These are phyloP conservation scores for Coprinopsis cinerea DNA, from an alignment of 768 basidiomycete species.

Conservation along the genomic window DNA sequence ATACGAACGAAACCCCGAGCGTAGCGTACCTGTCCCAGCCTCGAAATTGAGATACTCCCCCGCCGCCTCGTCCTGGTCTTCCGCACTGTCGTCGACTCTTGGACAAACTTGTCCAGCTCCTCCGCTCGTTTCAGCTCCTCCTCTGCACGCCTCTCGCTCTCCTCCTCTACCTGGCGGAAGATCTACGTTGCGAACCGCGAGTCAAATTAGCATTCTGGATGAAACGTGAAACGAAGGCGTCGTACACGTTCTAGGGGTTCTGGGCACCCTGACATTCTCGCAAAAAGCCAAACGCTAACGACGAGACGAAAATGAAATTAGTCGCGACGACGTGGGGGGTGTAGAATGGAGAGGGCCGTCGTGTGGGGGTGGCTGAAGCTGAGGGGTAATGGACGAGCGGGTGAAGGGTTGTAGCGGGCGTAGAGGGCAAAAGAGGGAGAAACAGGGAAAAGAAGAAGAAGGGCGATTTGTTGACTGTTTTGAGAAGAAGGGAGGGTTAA, in stretches of 20 bases:
- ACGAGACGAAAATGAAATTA: neutral
- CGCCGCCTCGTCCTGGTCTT: slow-evolving; percentile 34
- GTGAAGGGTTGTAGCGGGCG: neutral
- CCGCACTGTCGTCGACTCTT: slow-evolving; percentile 17
- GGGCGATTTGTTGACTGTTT: too few relatives aligned
- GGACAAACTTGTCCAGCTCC: slow-evolving; percentile 7
- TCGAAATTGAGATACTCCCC: slow-evolving; percentile 52
- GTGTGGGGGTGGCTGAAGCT: neutral
- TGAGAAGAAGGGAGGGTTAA: too few relatives aligned
- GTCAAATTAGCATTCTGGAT: neutral
- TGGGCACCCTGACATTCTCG: slow-evolving; percentile 16
- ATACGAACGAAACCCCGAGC: neutral
- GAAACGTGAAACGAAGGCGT: neutral
- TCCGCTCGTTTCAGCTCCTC: slow-evolving; percentile 20
- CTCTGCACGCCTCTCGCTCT: slow-evolving; percentile 45
- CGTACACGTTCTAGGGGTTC: slow-evolving; percentile 29
- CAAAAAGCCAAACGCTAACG: neutral
- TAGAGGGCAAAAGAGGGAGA: neutral
- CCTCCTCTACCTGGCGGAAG: slow-evolving; percentile 53
- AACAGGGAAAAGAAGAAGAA: neutral
- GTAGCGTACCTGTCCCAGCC: slow-evolving; percentile 50
- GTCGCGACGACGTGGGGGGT: too few relatives aligned
- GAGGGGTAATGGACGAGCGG: neutral
- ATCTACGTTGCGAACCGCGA: slow-evolving; percentile 33
- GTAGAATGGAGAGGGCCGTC: too few relatives aligned